Base-by-base conservation (phyloP, 2,329 filamentous ascomycete species). In the Ambrosiella beaveri region DNA sequence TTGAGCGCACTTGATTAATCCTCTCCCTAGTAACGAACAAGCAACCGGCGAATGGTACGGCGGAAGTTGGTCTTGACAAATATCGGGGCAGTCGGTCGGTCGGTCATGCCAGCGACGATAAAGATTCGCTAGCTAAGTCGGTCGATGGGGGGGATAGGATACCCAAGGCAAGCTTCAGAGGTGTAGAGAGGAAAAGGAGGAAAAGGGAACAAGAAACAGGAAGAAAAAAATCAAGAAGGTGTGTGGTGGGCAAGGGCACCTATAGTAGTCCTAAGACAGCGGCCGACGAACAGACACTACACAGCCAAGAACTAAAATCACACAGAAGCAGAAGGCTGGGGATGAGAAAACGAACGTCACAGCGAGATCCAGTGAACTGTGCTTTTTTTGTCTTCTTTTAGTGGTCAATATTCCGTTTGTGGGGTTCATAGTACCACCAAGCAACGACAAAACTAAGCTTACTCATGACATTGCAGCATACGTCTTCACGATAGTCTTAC, bases 121-220 rank as follows among this genome's bases (percentile, higher is more conserved):
- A 2, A 38, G 35, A 57, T 57, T 50, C 41, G 19, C 54, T 57
- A 38, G 41, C 54, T 38, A 11, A 12, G 44, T 47, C 41, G 54
- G 8, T 54, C 11, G 54, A 45, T n/a, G 40, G 37, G 19, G 54
- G 45, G 45, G 19, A 13, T 56, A 19, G 13, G 40, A 57, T 47
- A 49, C 40, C 17, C 41, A 57, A 57, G 54, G 54, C 41, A 57
- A n/a, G 41, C 35, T 56, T 56, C 40, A 27, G 45, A 35, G 40
- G 27, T 47, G 41, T 57, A 15, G 15, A 49, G 41, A 57, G 39
- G 40, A 47, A 47, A 17, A 35, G 15, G 35, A 37, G 12, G 50
- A 36, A 45, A 56, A 56, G 19, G 39, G 27, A 50, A 17, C n/a
- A 56, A 56, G 8, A 37, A 19, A 54, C 35, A 41, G 5, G 15